Percentiles rank a stretch among this genome's conserved stretches.
Conservation (phyloP, 208 protist genomes). For the Leishmania tarentolae region DNA sequence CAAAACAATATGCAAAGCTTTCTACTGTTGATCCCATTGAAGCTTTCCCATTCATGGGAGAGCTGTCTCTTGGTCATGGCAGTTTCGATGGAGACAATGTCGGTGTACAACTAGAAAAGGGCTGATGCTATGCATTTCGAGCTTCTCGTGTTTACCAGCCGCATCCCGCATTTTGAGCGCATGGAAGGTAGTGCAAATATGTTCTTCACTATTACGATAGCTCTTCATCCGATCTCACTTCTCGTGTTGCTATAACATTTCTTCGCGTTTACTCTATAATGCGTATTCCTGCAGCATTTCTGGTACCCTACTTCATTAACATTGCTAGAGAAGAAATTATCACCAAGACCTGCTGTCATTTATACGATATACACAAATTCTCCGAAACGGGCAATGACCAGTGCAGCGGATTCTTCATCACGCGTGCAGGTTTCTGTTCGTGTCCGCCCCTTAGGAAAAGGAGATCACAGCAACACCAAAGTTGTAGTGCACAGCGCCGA, state of each 20-base stretch:
- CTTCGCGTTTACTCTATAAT: background rate
- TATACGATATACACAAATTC: too few relatives aligned
- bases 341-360: background rate
- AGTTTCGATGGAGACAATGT: background rate
- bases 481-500: slow-evolving; percentile 11
- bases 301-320: background rate
- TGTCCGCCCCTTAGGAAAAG: slow-evolving; percentile 19
- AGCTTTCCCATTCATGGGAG: background rate
- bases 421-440: slow-evolving; percentile 42
- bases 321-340: background rate
- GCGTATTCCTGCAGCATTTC: background rate
- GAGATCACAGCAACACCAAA: slow-evolving; percentile 21
- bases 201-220: background rate
- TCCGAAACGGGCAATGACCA: background rate
- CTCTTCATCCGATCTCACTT: background rate
- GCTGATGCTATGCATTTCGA: background rate
- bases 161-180: background rate
- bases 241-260: background rate
- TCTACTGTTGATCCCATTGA: background rate
- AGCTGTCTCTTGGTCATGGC: background rate
- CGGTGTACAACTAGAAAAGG: background rate
- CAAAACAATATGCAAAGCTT: background rate
- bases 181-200: background rate
- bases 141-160: background rate
- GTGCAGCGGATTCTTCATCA: background rate